These are phyloP conservation scores for Poa annua DNA, from an alignment of 176 grass and related monocot species.

Conservation along the genomic window DNA sequence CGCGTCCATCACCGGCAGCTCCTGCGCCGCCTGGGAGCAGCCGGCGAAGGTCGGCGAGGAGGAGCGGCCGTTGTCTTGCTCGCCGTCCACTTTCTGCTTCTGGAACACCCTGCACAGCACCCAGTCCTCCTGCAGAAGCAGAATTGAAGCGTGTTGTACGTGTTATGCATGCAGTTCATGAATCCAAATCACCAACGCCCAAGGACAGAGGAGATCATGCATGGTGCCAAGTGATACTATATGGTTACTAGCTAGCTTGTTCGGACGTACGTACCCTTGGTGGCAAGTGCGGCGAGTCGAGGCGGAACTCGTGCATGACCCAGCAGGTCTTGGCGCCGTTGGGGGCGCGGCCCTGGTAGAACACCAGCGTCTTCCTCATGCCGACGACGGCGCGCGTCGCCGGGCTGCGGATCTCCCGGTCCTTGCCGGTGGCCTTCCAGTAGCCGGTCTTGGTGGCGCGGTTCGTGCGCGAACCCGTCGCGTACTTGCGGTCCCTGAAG, in stretches of 20 bases:
- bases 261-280: conserved; percentile 68
- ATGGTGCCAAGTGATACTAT: too few species aligned
- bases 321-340: conserved; percentile 74
- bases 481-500: conserved; percentile 89
- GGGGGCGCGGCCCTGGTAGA: conserved; percentile 83
- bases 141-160: neutral
- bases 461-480: conserved; percentile 80
- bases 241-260: neutral
- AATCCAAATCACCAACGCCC: neutral
- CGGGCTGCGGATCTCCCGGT: conserved; percentile 56
- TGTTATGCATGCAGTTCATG: neutral
- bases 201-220: too few species aligned
- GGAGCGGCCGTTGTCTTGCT: conserved; percentile 44
- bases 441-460: conserved; percentile 83
- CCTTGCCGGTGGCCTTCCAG: conserved; percentile 93
- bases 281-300: conserved; percentile 67
- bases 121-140: conserved; percentile 77
- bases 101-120: conserved; percentile 91
- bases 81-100: conserved; percentile 63
- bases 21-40: conserved; percentile 24
- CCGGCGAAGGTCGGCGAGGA: conserved; percentile 40
- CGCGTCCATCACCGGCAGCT: conserved; percentile 37
- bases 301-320: conserved; percentile 94
- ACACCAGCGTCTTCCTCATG: conserved; percentile 95
- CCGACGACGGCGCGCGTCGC: conserved; percentile 53